Evolutionary conservation across 176 grass and related monocot species (phyloP), one percentile per base, ranked within the genome.

Genomic region (Neostapfia colusana): DNA sequence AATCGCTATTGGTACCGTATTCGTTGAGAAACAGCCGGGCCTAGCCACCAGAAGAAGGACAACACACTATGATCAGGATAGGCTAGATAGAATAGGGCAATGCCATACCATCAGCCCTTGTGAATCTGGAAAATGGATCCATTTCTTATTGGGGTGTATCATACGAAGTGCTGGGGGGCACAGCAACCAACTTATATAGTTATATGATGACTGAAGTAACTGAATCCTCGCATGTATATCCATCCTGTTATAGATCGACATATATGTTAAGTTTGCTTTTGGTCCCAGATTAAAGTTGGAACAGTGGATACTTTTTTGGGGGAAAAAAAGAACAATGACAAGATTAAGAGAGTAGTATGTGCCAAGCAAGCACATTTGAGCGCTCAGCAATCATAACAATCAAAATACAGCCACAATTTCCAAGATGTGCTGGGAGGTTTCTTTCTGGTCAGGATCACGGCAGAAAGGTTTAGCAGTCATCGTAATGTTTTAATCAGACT

Each of bases 1-100:
- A 39, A 28, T 94, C 95, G 2, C 53, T 98, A 10, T 60, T 85
- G 0, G 63, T 59, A 1, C 91, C 95, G 0, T 82, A 44, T 63
- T 94, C 91, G 43, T 37, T 79, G 26, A 90, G 70, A 58, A 70
- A 70, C 69, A 70, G 2, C 75, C 81, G 69, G 55, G 25, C n/a
- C 42, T 84, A 80, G 21, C 24, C 7, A 9, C 44, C 43, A 16
- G 54, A 20, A 62, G 68, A 11, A 15, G 17, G 42, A 65, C 12
- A 7, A 7, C 12, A 3, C 3, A 68, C 26, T 37, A 46, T 12
- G 23, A 15, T 26, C 69, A 63, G 69, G 54, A 54, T 88, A 88
- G 80, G 54, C 20, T 79, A 88, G 86, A 74, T 75, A 75, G 69
- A 68, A 79, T 20, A 75, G 27, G 18, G 58, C 58, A 25, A n/a